Conservation (phyloP, 768 basidiomycete genomes). For the Lepiota venenata region DNA sequence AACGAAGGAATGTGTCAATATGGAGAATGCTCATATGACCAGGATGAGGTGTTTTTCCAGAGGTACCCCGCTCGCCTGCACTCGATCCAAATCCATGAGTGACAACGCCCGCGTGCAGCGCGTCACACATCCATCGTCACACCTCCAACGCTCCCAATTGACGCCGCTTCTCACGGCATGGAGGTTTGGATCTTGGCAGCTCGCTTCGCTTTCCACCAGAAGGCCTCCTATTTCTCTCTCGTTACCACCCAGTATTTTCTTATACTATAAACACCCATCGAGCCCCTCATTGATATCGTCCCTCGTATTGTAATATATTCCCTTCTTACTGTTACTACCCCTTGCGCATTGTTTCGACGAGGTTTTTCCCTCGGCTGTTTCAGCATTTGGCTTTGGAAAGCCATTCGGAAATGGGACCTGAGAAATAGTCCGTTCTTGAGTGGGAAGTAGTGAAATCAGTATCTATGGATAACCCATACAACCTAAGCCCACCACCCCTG, state of each 20-base stretch:
- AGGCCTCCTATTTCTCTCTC: background rate
- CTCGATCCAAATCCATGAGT: background rate
- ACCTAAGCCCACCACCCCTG: conserved; percentile 17
- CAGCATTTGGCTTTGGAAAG: conserved; percentile 12
- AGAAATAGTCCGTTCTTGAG: conserved; percentile 1
- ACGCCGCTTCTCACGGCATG: conserved; percentile 12
- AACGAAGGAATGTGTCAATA: conserved; percentile 15
- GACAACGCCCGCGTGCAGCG: background rate
- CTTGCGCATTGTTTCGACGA: conserved; percentile 1
- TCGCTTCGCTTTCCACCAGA: background rate
- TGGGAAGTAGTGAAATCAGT: background rate
- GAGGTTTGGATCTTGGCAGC: conserved; percentile 1
- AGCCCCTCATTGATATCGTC: background rate
- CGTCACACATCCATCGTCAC: background rate
- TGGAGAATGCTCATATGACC: conserved; percentile 30
- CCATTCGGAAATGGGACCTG: conserved; percentile 3
- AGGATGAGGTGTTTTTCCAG: conserved; percentile 32
- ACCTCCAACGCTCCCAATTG: background rate
- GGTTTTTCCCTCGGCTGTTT: conserved; percentile 4
- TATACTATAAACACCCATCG: background rate
- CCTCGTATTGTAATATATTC: conserved; percentile 13
- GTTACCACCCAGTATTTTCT: background rate
- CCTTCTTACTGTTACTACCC: conserved; percentile 11
- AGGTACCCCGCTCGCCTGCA: conserved; percentile 33
- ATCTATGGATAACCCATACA: conserved; percentile 3